A percentile compares a stretch with the other conserved stretches of the same genome.
These are phyloP conservation scores for Leishmania arabica DNA, from an alignment of 208 protist genomes.

Conservation along the genomic window DNA sequence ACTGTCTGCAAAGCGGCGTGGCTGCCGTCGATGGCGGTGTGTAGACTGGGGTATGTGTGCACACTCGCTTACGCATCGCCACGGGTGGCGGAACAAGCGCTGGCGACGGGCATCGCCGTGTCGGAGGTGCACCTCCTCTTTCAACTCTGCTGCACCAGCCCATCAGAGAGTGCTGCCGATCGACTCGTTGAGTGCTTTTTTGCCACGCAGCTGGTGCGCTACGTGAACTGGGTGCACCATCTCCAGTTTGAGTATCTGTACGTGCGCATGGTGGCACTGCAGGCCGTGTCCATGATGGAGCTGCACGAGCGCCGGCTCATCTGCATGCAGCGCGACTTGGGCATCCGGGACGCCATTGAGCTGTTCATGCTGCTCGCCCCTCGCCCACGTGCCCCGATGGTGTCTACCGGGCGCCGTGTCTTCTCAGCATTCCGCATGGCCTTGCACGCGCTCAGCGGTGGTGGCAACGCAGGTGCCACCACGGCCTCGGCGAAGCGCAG, in stretches of 20 bases:
- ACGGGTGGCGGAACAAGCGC: not conserved
- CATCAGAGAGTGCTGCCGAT: not conserved
- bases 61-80: not conserved
- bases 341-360: conserved; percentile 66
- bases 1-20: conserved; percentile 20
- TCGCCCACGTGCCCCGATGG: conserved; percentile 16
- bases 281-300: conserved; percentile 48
- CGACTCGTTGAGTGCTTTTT: conserved; percentile 30
- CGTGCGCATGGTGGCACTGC: conserved; percentile 44
- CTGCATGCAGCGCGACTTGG: conserved; percentile 71
- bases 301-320: conserved; percentile 44
- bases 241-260: conserved; percentile 62
- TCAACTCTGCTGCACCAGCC: conserved; percentile 8
- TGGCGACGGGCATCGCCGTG: not conserved
- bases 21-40: conserved; percentile 3
- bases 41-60: not conserved
- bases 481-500: not conserved
- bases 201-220: conserved; percentile 27
- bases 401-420: conserved; percentile 13
- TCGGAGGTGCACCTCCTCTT: conserved; percentile 23
- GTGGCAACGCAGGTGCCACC: not conserved
- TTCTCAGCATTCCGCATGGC: conserved; percentile 28
- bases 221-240: conserved; percentile 41
- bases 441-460: conserved; percentile 15
- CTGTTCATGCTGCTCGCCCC: conserved; percentile 46